Evolutionary conservation across 176 grass and related monocot genomes (phyloP).

Genomic region (Hordeum marinum): DNA sequence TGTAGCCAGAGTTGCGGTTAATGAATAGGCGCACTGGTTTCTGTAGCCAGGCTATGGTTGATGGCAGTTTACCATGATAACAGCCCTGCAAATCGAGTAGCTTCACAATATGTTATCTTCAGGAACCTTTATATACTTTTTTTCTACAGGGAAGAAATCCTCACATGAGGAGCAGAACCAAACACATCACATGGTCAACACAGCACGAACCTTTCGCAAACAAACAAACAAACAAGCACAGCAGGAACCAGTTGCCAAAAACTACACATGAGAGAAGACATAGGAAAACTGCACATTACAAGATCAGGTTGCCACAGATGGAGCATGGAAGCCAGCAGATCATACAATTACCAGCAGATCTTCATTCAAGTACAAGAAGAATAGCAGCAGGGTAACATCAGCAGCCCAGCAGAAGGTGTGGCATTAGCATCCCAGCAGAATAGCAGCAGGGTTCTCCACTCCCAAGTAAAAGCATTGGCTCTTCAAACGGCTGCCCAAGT

Average conservation of each 20-base stretch:
- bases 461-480: too few relatives aligned
- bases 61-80: not conserved
- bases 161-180: not conserved
- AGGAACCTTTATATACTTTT: not conserved
- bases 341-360: not conserved
- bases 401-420: too few relatives aligned
- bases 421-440: too few relatives aligned
- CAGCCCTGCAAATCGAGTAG: not conserved
- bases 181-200: not conserved
- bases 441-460: too few relatives aligned
- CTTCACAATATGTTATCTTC: not conserved
- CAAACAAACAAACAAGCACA: not conserved
- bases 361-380: not conserved
- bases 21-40: not conserved
- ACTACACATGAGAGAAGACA: too few relatives aligned
- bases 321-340: too few relatives aligned
- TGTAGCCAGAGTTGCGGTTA: not conserved
- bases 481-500: too few relatives aligned
- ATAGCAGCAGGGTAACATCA: not conserved
- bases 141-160: not conserved
- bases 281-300: not conserved
- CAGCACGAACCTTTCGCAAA: not conserved
- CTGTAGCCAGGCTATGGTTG: not conserved
- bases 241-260: not conserved
- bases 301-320: not conserved